A percentile compares a stretch with the other conserved stretches of the same genome.
Conservation (phyloP, 2,329 filamentous ascomycete species). For the Venturia nashicola region DNA sequence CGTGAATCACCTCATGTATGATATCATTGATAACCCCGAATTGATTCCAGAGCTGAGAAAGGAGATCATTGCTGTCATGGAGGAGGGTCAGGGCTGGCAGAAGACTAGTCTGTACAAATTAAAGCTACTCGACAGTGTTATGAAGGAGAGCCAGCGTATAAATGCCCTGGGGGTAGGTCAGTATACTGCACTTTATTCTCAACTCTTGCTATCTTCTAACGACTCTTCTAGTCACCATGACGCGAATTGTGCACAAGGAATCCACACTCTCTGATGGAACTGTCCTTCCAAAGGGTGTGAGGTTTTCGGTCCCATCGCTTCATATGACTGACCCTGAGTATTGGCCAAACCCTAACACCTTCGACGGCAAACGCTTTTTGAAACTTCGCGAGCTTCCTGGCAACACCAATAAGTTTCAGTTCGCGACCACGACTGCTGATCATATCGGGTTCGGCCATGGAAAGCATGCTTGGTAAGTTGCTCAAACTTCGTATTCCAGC, state of each 20-base stretch:
- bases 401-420: slow-evolving; percentile 20
- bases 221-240: background rate
- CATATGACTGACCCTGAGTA: background rate
- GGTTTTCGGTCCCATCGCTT: background rate
- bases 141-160: slow-evolving; percentile 22
- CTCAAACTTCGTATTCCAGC: background rate
- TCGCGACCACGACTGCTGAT: slow-evolving; percentile 3
- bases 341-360: slow-evolving; percentile 13
- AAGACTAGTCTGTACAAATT: slow-evolving; percentile 19
- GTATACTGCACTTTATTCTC: background rate
- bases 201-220: background rate
- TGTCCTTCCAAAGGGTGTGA: background rate
- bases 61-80: slow-evolving; percentile 17
- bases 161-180: slow-evolving; percentile 15
- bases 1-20: slow-evolving; percentile 15
- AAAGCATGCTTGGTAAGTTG: slow-evolving; percentile 9
- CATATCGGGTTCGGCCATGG: background rate
- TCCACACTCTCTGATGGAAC: background rate
- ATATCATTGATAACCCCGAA: slow-evolving; percentile 16
- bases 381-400: slow-evolving; percentile 21
- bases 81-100: slow-evolving; percentile 16
- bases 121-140: slow-evolving; percentile 21
- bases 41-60: slow-evolving; percentile 16
- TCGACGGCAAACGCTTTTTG: slow-evolving; percentile 21
- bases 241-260: background rate